Base-by-base conservation (phyloP, 129 eudicot species). In the Logfia minima region DNA sequence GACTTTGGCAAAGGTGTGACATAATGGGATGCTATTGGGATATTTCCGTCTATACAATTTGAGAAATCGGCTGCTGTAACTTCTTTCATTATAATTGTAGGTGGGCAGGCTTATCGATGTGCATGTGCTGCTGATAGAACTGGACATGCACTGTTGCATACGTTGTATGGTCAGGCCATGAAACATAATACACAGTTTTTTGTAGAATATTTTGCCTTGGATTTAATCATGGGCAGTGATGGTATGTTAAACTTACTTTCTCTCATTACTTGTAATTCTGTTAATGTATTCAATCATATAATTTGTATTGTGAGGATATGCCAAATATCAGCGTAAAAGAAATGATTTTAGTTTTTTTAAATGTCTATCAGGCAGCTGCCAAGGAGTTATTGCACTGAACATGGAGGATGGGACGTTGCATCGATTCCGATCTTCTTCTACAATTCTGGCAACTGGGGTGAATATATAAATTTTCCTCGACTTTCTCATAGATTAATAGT, bases 111-210 rank as follows among this genome's bases (percentile, higher is more conserved):
- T 71, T 95, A 95, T 79, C 96, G 99, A 4, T 92, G 99, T 85
- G 99, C 99, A 16, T 95, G 99, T 90, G 99, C 99, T 78, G 99
- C 99, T 83, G 99, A 95, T 85, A 90, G 99, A 82, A 95, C 99
- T 66, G 99, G 99, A 43, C 99, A 95, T 88, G 99, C 99, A 69
- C 81, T 95, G 74, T 88, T 95, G 88, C 99, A 95, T 82, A 87
- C 99, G 29, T 85, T 95, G 39, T 95, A 95, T 75, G 99, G 99
- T 59, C 99, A 95, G 78, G 99, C 99, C 79, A 95, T 95, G 99
- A 95, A 86, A 71, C 99, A 95, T 59, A 95, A 95, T 83, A 95
- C 99, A 31, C 97, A 95, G 75, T 95, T 95, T 74, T 95, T 95
- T 73, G 99, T 95, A 78, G 99, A 95, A 70, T 95, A 95, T 79